Conservation (phyloP, 2,329 filamentous ascomycete species). For the Paraphoma chrysanthemicola region DNA sequence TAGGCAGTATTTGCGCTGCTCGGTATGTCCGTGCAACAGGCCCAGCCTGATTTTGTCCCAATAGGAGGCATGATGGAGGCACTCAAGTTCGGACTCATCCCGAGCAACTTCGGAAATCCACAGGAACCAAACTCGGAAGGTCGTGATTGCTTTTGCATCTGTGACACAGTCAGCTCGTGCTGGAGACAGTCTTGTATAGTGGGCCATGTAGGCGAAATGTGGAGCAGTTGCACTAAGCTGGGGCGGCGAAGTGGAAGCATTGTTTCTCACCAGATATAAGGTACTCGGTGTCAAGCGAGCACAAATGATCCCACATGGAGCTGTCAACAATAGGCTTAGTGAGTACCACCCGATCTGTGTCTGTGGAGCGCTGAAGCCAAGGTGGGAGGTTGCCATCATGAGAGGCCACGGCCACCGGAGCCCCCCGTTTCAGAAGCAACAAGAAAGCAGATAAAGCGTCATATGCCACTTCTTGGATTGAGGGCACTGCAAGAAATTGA, state of each 20-base stretch:
- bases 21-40: slow-evolving; percentile 51
- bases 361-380: slow-evolving; percentile 7
- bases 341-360: slow-evolving; percentile 4
- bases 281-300: slow-evolving; percentile 20
- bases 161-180: too few relatives aligned
- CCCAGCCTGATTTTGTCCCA: slow-evolving; percentile 50
- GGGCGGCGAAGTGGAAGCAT: too few relatives aligned
- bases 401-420: slow-evolving; percentile 10
- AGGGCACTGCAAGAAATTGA: slow-evolving; percentile 24
- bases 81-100: slow-evolving; percentile 24
- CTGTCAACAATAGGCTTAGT: slow-evolving; percentile 19
- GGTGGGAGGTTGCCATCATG: background rate
- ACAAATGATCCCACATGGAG: slow-evolving; percentile 32
- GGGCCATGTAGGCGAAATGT: too few relatives aligned
- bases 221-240: too few relatives aligned
- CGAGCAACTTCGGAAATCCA: slow-evolving; percentile 35
- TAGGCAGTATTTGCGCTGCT: slow-evolving; percentile 56
- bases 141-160: slow-evolving; percentile 17
- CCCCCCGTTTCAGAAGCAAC: slow-evolving; percentile 12
- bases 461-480: slow-evolving; percentile 27
- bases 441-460: slow-evolving; percentile 40
- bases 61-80: slow-evolving; percentile 42
- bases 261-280: slow-evolving; percentile 13
- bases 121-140: slow-evolving; percentile 46
- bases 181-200: too few relatives aligned